Evolutionary conservation across 129 eudicot genomes (phyloP).

Genomic region (Chrysanthemum makinoi): DNA sequence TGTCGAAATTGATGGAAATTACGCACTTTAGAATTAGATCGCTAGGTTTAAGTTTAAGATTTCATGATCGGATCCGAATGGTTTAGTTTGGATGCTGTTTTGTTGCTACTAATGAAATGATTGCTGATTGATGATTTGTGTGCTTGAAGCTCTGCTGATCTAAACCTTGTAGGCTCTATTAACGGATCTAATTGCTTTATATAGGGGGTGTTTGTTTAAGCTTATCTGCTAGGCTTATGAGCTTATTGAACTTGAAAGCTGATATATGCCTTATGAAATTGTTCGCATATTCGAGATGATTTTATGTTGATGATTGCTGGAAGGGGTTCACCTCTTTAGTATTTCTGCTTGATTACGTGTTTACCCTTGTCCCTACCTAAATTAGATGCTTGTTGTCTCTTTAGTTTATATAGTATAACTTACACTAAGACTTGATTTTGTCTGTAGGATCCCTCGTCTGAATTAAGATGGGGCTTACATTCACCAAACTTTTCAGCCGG

Average conservation of each 20-base stretch:
- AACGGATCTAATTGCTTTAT: background rate
- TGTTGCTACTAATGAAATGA: background rate
- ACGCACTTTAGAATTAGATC: background rate
- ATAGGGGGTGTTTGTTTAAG: too few species aligned
- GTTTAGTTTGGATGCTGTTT: background rate
- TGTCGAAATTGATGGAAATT: background rate
- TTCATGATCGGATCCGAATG: constrained; percentile 15
- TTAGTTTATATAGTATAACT: background rate
- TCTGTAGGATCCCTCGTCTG: constrained; percentile 45
- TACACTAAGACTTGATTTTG: background rate
- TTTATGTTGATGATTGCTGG: too few species aligned
- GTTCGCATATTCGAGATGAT: too few species aligned
- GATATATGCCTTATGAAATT: too few species aligned
- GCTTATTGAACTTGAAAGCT: too few species aligned
- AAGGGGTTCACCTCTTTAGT: background rate
- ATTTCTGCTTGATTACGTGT: background rate
- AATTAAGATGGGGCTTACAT: constrained; percentile 81
- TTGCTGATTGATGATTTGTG: background rate
- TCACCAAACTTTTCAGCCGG: constrained; percentile 95
- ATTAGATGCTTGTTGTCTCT: background rate
- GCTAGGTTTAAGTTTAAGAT: background rate
- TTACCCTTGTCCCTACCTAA: background rate
- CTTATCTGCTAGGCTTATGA: too few species aligned
- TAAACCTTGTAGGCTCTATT: background rate
- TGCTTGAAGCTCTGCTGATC: background rate